phyloP scores from a whole-genome alignment of 2,329 filamentous ascomycete species.

The Tympanopsis confertula region DNA sequence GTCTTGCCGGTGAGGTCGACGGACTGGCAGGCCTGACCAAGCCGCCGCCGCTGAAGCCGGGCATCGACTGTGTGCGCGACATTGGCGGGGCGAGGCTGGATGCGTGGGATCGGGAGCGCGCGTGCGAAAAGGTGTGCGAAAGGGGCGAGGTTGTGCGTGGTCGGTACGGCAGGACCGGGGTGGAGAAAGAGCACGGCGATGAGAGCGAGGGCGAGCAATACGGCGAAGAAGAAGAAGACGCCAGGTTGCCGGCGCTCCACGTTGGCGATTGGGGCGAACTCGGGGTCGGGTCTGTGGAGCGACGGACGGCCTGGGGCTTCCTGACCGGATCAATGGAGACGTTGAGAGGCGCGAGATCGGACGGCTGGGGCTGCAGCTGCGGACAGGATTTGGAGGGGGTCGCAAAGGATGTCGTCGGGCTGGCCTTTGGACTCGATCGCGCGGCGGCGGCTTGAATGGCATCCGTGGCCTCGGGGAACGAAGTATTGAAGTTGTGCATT shows the following conservation, averaged over 20 bases:
- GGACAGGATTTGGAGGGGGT: neutral
- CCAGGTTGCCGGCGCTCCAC: too few species aligned
- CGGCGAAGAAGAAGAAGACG: too few species aligned
- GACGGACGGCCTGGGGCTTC: conserved; percentile 41
- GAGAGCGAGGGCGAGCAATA: neutral
- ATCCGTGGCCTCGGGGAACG: conserved; percentile 9
- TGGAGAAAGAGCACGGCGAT: conserved; percentile 12
- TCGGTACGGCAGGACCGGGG: conserved; percentile 39
- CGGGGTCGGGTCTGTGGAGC: conserved; percentile 45
- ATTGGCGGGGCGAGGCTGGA: conserved; percentile 42
- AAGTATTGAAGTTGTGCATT: conserved; percentile 24
- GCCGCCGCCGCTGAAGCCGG: conserved; percentile 37
- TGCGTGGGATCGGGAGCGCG: conserved; percentile 44
- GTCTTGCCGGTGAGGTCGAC: conserved; percentile 34
- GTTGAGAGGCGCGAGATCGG: conserved; percentile 15
- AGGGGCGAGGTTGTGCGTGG: conserved; percentile 52
- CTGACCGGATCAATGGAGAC: conserved; percentile 28
- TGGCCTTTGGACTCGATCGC: conserved; percentile 3
- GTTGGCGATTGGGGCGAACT: conserved; percentile 38
- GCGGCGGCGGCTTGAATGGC: conserved; percentile 6
- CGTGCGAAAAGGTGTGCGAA: conserved; percentile 33
- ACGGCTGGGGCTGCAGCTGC: neutral
- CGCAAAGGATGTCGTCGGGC: neutral
- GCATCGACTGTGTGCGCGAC: conserved; percentile 53
- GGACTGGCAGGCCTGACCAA: conserved; percentile 42